Evolutionary conservation across 2,329 filamentous ascomycete species (phyloP).

Genomic region (Aspergillus vadensis): DNA sequence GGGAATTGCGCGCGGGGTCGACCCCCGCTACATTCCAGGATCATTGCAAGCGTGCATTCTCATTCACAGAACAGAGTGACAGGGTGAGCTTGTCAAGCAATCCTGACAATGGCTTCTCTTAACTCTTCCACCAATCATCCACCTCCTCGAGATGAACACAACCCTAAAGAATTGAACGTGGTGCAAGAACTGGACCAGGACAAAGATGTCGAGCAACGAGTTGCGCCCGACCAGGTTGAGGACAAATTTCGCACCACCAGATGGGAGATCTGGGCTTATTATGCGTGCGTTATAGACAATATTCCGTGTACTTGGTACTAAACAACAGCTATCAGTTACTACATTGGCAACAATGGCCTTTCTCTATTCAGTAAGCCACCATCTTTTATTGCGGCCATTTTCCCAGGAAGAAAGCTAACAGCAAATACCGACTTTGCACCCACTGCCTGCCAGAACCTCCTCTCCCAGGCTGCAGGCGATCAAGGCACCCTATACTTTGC

Average conservation of each 20-base stretch:
- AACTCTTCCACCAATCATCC: background rate
- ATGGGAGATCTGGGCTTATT: constrained; percentile 61
- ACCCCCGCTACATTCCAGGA: background rate
- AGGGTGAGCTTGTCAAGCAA: background rate
- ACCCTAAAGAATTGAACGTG: background rate
- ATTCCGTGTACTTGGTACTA: constrained; percentile 16
- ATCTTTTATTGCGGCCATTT: background rate
- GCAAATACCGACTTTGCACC: constrained; percentile 56
- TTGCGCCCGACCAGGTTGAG: constrained; percentile 59
- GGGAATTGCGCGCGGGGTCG: background rate
- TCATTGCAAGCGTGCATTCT: background rate
- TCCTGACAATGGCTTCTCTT: background rate
- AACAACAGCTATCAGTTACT: constrained; percentile 51
- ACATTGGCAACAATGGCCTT: constrained; percentile 67
- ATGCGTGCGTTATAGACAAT: constrained; percentile 42
- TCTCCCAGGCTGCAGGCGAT: constrained; percentile 62
- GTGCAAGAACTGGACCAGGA: background rate
- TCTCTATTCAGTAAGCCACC: constrained; percentile 55
- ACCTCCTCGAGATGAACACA: background rate
- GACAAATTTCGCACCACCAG: constrained; percentile 54
- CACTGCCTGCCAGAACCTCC: constrained; percentile 65
- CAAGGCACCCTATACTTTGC: constrained; percentile 57
- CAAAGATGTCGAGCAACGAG: constrained; percentile 38
- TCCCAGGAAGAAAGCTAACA: background rate
- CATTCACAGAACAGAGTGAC: background rate